These are phyloP conservation scores for Pulveroboletus frians DNA, from an alignment of 768 basidiomycete species.

Conservation along the genomic window DNA sequence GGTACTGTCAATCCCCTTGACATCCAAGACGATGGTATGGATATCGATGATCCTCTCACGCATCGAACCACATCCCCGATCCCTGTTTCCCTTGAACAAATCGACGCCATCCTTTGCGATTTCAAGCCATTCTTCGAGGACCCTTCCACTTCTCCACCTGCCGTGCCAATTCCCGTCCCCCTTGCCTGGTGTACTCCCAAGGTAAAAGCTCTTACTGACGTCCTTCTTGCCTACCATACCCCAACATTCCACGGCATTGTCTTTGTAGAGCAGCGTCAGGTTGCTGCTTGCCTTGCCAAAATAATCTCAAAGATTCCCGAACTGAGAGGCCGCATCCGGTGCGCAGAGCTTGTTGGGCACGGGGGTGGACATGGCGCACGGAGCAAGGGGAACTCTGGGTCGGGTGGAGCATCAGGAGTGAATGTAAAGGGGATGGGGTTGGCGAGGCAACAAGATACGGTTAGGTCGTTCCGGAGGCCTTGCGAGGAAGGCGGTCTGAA, in stretches of 20 bases:
- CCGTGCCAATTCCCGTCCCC: constrained; percentile 39
- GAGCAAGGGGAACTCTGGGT: constrained; percentile 12
- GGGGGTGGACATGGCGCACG: constrained; percentile 37
- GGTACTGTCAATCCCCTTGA: constrained; percentile 14
- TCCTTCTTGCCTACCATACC: constrained; percentile 52
- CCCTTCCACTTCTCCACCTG: constrained; percentile 22
- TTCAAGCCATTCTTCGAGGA: constrained; percentile 37
- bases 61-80: constrained; percentile 17
- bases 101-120: constrained; percentile 45
- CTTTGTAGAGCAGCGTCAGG: constrained; percentile 83
- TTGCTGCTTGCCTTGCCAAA: constrained; percentile 64
- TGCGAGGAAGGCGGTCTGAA: constrained; percentile 67
- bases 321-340: constrained; percentile 51
- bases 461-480: constrained; percentile 58
- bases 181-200: constrained; percentile 75
- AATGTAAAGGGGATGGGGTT: constrained; percentile 48
- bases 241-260: constrained; percentile 72
- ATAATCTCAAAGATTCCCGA: constrained; percentile 58
- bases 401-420: constrained; percentile 24
- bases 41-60: constrained; percentile 22
- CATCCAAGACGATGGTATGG: constrained; percentile 23
- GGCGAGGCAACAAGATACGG: constrained; percentile 51
- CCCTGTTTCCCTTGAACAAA: constrained; percentile 43
- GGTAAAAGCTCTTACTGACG: constrained; percentile 54
- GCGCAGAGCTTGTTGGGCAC: constrained; percentile 69